Conservation (phyloP, 306 rosid genomes). For the Glycyrrhiza uralensis region DNA sequence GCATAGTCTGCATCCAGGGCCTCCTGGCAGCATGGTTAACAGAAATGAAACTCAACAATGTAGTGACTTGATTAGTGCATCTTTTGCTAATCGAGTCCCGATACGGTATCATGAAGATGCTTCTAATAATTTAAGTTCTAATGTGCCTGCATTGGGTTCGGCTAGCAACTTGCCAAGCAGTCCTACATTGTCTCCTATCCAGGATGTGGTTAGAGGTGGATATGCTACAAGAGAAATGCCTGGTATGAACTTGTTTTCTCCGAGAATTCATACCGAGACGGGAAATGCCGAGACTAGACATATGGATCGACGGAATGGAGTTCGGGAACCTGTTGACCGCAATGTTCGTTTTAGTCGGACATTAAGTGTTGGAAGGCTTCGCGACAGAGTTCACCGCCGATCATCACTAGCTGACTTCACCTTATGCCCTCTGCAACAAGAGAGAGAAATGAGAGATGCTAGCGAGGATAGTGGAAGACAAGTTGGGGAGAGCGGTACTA, state of each 20-base stretch:
- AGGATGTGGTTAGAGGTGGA: constrained; percentile 37
- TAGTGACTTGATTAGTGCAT: constrained; percentile 39
- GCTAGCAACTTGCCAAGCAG: constrained; percentile 35
- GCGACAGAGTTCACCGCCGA: constrained; percentile 94
- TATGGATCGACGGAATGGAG: constrained; percentile 55
- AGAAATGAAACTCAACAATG: constrained; percentile 51
- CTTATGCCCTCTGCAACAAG: constrained; percentile 73
- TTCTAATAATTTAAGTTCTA: constrained; percentile 46
- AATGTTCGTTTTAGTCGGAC: constrained; percentile 95
- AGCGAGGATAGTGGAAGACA: constrained; percentile 46
- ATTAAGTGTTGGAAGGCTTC: constrained; percentile 97
- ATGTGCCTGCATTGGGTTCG: constrained; percentile 30
- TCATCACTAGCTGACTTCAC: constrained; percentile 74
- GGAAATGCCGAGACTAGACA: constrained; percentile 57
- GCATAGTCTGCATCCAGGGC: constrained; percentile 39
- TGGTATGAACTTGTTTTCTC: constrained; percentile 46
- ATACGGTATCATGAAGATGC: constrained; percentile 40
- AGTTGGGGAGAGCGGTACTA: constrained; percentile 45
- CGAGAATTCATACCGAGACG: constrained; percentile 44
- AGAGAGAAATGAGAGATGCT: constrained; percentile 60
- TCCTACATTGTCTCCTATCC: constrained; percentile 41
- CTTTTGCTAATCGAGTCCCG: constrained; percentile 39
- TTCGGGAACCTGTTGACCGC: constrained; percentile 82
- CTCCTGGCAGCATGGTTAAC: constrained; percentile 30
- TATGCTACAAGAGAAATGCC: constrained; percentile 39